Conservation (phyloP, 2,329 filamentous ascomycete species). For the Sporothrix globosa region DNA sequence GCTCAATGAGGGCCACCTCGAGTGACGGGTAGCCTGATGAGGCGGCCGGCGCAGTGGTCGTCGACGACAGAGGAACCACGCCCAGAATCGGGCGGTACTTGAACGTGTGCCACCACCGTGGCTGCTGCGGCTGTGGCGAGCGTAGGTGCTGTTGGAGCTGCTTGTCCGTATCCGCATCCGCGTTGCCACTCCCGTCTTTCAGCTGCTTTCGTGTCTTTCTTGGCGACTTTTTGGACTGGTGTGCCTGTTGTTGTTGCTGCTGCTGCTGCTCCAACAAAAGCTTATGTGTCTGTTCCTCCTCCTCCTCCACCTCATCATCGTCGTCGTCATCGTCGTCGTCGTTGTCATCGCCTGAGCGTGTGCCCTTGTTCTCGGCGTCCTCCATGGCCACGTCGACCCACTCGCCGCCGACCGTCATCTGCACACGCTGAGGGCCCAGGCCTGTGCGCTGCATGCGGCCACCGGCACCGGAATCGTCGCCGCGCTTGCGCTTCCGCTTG, state of each 20-base stretch:
- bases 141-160: constrained; percentile 18
- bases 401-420: constrained; percentile 45
- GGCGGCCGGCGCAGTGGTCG: background rate
- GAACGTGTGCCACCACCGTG: constrained; percentile 76
- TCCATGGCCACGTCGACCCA: constrained; percentile 45
- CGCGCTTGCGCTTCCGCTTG: constrained; percentile 59
- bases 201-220: constrained; percentile 23
- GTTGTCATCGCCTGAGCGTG: constrained; percentile 40
- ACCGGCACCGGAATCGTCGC: constrained; percentile 56
- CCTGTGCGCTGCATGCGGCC: constrained; percentile 54
- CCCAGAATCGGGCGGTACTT: constrained; percentile 95
- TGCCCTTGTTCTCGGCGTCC: constrained; percentile 47
- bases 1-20: constrained; percentile 87
- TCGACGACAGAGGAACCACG: constrained; percentile 51
- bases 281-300: background rate
- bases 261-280: background rate
- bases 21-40: constrained; percentile 45
- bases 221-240: constrained; percentile 11
- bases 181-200: constrained; percentile 2
- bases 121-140: constrained; percentile 36
- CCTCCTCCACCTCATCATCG: constrained; percentile 39
- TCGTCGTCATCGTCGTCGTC: background rate
- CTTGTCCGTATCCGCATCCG: constrained; percentile 28
- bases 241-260: background rate
- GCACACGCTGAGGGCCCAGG: constrained; percentile 51